Evolutionary conservation across 225 moss, liverwort and hornwort genomes (phyloP).

Genomic region (Pleurozium schreberi): DNA sequence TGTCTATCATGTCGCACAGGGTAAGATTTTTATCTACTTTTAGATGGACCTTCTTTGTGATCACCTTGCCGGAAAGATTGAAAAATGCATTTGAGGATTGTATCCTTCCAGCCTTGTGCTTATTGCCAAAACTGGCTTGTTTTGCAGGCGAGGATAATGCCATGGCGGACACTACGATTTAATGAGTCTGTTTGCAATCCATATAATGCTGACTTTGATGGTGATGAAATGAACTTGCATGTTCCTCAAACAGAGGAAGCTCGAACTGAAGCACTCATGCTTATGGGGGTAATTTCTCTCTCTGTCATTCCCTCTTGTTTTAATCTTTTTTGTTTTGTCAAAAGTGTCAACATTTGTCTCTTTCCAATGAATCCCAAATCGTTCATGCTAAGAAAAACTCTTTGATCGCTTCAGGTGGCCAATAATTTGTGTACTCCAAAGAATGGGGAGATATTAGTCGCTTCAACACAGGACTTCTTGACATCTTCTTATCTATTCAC

Average conservation of each 20-base stretch:
- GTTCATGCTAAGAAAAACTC: neutral
- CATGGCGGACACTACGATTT: constrained; percentile 93
- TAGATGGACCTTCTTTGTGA: neutral
- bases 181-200: constrained; percentile 99
- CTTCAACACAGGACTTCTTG: constrained; percentile 94
- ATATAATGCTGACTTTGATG: constrained; percentile 99
- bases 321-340: neutral
- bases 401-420: constrained; percentile 51
- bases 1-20: constrained; percentile 99
- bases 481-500: constrained; percentile 89
- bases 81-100: neutral
- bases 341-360: neutral
- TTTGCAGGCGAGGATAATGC: constrained; percentile 89
- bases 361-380: neutral
- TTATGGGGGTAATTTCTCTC: constrained; percentile 73
- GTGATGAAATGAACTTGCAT: constrained; percentile 99
- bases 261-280: constrained; percentile 90
- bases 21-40: constrained; percentile 18
- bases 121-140: constrained; percentile 1
- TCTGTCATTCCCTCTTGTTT: neutral
- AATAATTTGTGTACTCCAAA: constrained; percentile 95
- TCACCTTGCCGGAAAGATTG: neutral
- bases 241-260: constrained; percentile 99
- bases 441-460: constrained; percentile 97
- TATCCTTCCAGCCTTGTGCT: neutral